A percentile compares a stretch with the other conserved stretches of the same genome.
Evolutionary conservation across 345 rosid genomes (phyloP).

Genomic region (Aegle marmelos): DNA sequence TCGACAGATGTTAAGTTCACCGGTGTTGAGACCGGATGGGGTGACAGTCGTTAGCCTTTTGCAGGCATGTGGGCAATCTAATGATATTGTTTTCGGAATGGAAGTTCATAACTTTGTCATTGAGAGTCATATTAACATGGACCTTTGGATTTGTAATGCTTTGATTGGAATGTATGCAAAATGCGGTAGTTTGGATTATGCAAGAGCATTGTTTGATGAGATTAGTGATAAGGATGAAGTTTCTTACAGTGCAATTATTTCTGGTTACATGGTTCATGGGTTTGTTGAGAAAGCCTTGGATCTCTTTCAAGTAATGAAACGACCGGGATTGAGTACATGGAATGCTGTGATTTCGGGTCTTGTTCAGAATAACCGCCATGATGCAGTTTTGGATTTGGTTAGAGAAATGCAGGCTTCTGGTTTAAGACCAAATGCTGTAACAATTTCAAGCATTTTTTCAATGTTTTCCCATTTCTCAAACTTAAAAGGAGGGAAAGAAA

Average conservation of each 20-base stretch:
- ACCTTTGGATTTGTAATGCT: conserved; percentile 59
- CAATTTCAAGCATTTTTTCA: conserved; percentile 68
- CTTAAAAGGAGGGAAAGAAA: conserved; percentile 72
- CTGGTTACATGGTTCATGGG: conserved; percentile 74
- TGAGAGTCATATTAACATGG: conserved; percentile 45
- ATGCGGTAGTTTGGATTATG: conserved; percentile 77
- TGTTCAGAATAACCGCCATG: conserved; percentile 60
- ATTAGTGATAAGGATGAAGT: conserved; percentile 69
- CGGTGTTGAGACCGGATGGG: conserved; percentile 52
- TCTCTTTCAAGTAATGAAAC: conserved; percentile 48
- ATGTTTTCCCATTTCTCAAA: conserved; percentile 48
- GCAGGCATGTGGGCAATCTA: conserved; percentile 76
- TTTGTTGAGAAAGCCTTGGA: conserved; percentile 53
- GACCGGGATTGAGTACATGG: conserved; percentile 59
- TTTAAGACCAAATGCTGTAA: conserved; percentile 55
- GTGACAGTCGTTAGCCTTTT: conserved; percentile 59
- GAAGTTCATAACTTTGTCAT: conserved; percentile 54
- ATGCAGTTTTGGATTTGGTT: conserved; percentile 42
- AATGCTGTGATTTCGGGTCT: conserved; percentile 80
- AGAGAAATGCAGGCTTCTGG: conserved; percentile 60
- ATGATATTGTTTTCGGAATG: conserved; percentile 67
- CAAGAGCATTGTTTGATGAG: conserved; percentile 62
- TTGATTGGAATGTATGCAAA: conserved; percentile 71
- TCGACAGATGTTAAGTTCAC: conserved; percentile 44
- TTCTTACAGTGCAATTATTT: conserved; percentile 58